Conservation (phyloP, 495 filamentous ascomycete species). For the Haplographium delicatum region DNA sequence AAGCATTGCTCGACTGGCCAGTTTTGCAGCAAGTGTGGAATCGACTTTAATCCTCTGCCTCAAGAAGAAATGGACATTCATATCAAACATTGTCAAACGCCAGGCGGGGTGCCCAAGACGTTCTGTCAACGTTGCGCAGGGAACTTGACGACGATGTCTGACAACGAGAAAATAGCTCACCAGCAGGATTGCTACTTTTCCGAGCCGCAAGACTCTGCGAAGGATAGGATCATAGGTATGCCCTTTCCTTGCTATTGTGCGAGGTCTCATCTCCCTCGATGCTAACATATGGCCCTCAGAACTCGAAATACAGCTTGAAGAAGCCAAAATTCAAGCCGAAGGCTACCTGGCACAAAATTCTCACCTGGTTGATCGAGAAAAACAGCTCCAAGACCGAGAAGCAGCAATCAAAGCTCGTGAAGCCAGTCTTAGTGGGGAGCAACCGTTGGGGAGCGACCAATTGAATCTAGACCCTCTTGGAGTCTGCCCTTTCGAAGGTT, state of each 20-base stretch:
- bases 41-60: background rate
- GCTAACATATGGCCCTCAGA: background rate
- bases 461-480: too few relatives aligned
- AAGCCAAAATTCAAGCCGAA: background rate
- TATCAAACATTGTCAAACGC: background rate
- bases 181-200: background rate
- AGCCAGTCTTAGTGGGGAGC: too few relatives aligned
- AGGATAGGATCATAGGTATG: background rate
- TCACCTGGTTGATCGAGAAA: background rate
- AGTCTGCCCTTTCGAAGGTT: too few relatives aligned
- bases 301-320: background rate
- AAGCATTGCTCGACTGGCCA: background rate
- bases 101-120: background rate
- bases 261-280: background rate
- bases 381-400: background rate
- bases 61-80: background rate
- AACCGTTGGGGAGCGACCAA: too few relatives aligned
- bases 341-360: background rate
- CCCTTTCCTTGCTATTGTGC: too few relatives aligned
- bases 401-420: background rate
- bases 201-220: background rate
- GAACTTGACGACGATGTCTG: background rate
- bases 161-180: background rate
- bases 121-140: constrained; percentile 15
- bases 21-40: constrained; percentile 11